Evolutionary conservation across 2,329 filamentous ascomycete species (phyloP).

Genomic region (Macrophomina tecta): DNA sequence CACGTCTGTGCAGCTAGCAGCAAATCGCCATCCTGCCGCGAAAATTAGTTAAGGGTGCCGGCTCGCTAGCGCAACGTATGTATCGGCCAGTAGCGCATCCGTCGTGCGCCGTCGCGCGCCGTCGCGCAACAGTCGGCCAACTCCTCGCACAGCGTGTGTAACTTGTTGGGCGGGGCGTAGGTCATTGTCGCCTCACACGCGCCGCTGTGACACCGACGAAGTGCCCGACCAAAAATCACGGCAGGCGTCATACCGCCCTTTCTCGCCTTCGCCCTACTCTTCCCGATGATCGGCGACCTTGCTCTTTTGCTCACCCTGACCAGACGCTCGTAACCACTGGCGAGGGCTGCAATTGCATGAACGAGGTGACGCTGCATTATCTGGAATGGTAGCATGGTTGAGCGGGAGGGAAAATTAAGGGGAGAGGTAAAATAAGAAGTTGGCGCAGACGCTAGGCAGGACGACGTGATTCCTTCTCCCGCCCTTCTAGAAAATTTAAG

Average conservation of each 20-base stretch:
- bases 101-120: neutral
- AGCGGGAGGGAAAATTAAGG: no score
- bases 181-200: no score
- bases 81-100: slow-evolving; percentile 7
- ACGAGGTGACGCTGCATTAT: no score
- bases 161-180: no score
- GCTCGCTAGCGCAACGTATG: neutral
- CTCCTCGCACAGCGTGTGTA: no score
- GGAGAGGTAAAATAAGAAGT: neutral
- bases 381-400: no score
- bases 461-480: neutral
- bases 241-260: neutral
- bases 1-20: neutral
- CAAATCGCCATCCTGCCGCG: neutral
- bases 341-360: no score
- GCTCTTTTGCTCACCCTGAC: no score
- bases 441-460: neutral
- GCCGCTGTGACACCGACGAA: neutral
- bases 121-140: neutral
- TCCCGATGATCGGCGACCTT: no score
- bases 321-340: no score
- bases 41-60: neutral
- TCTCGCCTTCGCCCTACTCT: neutral
- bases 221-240: neutral
- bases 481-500: neutral